A percentile compares a stretch with the other conserved stretches of the same genome.
phyloP scores from a whole-genome alignment of 129 eudicot species.

The Solidago caesia region DNA sequence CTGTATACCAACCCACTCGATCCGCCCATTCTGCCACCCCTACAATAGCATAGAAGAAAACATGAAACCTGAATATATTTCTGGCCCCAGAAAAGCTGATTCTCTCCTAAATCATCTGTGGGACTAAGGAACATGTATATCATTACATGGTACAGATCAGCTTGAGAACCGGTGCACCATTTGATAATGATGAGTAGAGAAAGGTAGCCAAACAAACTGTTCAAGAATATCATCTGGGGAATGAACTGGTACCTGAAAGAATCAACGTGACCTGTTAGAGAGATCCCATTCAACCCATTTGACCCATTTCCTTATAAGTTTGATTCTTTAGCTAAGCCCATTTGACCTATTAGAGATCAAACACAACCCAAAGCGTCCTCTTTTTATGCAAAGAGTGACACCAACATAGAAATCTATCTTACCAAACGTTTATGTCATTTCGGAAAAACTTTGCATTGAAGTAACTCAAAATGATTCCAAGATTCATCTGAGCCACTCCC shows the following conservation, averaged over 20 bases:
- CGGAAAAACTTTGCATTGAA: slow-evolving; percentile 69
- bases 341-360: too few relatives aligned
- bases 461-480: slow-evolving; percentile 79
- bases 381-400: not conserved
- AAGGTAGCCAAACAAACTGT: slow-evolving; percentile 87
- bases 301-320: too few relatives aligned
- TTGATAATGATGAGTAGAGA: slow-evolving; percentile 79
- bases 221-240: slow-evolving; percentile 86
- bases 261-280: not conserved
- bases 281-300: not conserved
- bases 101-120: slow-evolving; percentile 73
- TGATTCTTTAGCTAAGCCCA: too few relatives aligned
- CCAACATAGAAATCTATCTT: slow-evolving; percentile 18
- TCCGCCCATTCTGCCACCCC: not conserved
- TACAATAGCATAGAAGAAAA: not conserved
- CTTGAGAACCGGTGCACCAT: slow-evolving; percentile 91
- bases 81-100: slow-evolving; percentile 82
- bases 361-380: too few relatives aligned
- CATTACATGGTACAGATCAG: slow-evolving; percentile 84
- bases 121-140: slow-evolving; percentile 96
- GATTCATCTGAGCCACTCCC: slow-evolving; percentile 91
- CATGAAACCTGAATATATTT: slow-evolving; percentile 71
- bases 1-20: not conserved
- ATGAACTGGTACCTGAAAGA: slow-evolving; percentile 73
- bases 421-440: slow-evolving; percentile 72